Evolutionary conservation across 192 early-diverging fungal genomes (phyloP).

Genomic region (Coemansia sp.): DNA sequence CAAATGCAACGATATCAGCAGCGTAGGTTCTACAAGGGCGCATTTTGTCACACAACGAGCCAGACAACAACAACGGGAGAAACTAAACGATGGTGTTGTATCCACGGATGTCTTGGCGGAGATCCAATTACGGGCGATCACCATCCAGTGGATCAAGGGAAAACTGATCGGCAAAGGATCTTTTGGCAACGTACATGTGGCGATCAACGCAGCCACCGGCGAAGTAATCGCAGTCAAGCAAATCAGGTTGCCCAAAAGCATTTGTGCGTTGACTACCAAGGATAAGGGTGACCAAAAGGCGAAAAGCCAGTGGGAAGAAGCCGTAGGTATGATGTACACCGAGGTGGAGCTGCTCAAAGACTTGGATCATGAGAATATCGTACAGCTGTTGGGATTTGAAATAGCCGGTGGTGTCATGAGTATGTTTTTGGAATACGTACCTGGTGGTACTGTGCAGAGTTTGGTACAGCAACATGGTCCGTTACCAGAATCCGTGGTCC

Average conservation of each 20-base stretch:
- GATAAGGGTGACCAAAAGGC: background rate
- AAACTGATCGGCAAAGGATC: constrained; percentile 82
- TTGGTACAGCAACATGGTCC: constrained; percentile 73
- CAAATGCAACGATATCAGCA: constrained; percentile 34
- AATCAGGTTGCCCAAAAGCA: constrained; percentile 62
- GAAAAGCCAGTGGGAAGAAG: constrained; percentile 20
- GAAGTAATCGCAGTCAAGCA: constrained; percentile 87
- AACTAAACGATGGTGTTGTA: background rate
- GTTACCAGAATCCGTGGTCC: constrained; percentile 72
- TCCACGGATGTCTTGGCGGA: constrained; percentile 41
- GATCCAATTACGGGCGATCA: constrained; percentile 44
- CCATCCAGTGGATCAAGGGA: constrained; percentile 74
- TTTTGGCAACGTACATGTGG: constrained; percentile 78
- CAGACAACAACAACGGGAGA: constrained; percentile 19
- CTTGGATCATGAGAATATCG: constrained; percentile 89
- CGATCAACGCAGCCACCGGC: constrained; percentile 68
- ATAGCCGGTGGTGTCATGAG: constrained; percentile 71
- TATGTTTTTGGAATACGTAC: constrained; percentile 97
- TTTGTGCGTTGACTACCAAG: constrained; percentile 15
- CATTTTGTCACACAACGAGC: constrained; percentile 49
- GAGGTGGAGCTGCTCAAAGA: constrained; percentile 77
- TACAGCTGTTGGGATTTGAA: constrained; percentile 87
- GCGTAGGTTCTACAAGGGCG: constrained; percentile 43
- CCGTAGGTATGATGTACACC: constrained; percentile 64
- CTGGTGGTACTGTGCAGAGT: constrained; percentile 85